Evolutionary conservation across 2,329 filamentous ascomycete genomes (phyloP).

Genomic region (Raffaelea deltoideospora): DNA sequence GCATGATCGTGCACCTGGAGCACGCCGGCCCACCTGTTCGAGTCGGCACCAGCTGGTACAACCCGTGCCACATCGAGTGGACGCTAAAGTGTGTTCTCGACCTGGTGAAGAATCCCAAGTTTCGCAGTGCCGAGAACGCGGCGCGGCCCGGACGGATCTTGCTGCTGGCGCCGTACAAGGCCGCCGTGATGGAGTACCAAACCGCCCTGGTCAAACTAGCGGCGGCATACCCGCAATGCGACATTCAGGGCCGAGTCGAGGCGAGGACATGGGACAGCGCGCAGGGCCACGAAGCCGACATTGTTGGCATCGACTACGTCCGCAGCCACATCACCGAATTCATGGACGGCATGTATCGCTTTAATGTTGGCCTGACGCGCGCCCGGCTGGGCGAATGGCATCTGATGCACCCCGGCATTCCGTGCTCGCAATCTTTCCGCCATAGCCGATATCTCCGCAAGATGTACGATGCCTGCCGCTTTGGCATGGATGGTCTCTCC

Average conservation of each 20-base stretch:
- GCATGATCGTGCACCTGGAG: slow-evolving; percentile 18
- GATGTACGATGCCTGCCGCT: slow-evolving; percentile 7
- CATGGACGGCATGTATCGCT: slow-evolving; percentile 26
- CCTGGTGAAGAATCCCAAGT: slow-evolving; percentile 17
- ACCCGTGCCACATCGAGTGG: slow-evolving; percentile 22
- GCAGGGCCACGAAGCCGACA: slow-evolving; percentile 31
- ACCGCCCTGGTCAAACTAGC: slow-evolving; percentile 12
- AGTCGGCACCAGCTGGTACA: slow-evolving; percentile 23
- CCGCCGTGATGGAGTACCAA: slow-evolving; percentile 20
- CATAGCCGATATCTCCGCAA: slow-evolving; percentile 6
- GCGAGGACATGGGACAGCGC: slow-evolving; percentile 29
- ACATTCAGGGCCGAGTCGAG: slow-evolving; percentile 15
- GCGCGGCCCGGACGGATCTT: slow-evolving; percentile 21
- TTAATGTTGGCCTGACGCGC: slow-evolving; percentile 30
- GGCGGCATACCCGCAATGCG: slow-evolving; percentile 11
- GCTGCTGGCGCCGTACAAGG: slow-evolving; percentile 27
- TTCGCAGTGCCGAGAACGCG: slow-evolving; percentile 15
- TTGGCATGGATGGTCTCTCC: slow-evolving; percentile 1
- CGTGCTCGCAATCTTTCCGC: background rate
- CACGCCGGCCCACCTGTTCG: slow-evolving; percentile 8
- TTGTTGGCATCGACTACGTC: slow-evolving; percentile 32
- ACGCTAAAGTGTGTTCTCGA: slow-evolving; percentile 17
- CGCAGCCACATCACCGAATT: slow-evolving; percentile 22
- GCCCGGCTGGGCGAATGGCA: slow-evolving; percentile 29
- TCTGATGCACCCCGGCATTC: slow-evolving; percentile 25